Evolutionary conservation across 495 filamentous ascomycete genomes (phyloP).

Genomic region (Penicillium chermesinum): DNA sequence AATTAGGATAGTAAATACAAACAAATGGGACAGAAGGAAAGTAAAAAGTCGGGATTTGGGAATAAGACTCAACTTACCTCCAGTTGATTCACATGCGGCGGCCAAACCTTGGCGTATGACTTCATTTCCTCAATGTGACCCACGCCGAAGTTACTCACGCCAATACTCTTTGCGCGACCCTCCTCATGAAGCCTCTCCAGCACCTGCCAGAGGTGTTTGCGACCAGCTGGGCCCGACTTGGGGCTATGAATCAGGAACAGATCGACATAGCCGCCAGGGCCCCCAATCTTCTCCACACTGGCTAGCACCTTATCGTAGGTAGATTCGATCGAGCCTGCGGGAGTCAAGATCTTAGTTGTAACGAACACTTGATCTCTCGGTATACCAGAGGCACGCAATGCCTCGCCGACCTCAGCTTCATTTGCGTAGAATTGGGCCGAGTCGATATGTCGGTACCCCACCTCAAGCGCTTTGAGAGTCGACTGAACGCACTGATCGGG

Average conservation of each 20-base stretch:
- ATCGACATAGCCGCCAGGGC: slow-evolving; percentile 61
- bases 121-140: slow-evolving; percentile 59
- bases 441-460: slow-evolving; percentile 70
- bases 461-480: slow-evolving; percentile 53
- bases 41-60: neutral
- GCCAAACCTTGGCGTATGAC: slow-evolving; percentile 55
- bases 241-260: slow-evolving; percentile 66
- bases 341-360: slow-evolving; percentile 60
- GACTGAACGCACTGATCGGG: slow-evolving; percentile 48
- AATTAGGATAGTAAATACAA: neutral
- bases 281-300: slow-evolving; percentile 57
- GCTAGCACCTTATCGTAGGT: slow-evolving; percentile 55
- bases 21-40: neutral
- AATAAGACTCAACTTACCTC: slow-evolving; percentile 40
- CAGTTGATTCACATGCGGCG: slow-evolving; percentile 67
- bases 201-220: slow-evolving; percentile 61
- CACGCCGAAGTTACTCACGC: slow-evolving; percentile 67
- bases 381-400: slow-evolving; percentile 49
- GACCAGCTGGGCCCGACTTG: slow-evolving; percentile 43
- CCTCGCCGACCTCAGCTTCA: slow-evolving; percentile 60
- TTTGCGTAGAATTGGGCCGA: slow-evolving; percentile 68
- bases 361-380: slow-evolving; percentile 57
- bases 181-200: slow-evolving; percentile 56
- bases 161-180: slow-evolving; percentile 57
- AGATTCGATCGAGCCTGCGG: slow-evolving; percentile 50